Evolutionary conservation across 176 grass and related monocot species (phyloP).

Genomic region (Areca catechu): DNA sequence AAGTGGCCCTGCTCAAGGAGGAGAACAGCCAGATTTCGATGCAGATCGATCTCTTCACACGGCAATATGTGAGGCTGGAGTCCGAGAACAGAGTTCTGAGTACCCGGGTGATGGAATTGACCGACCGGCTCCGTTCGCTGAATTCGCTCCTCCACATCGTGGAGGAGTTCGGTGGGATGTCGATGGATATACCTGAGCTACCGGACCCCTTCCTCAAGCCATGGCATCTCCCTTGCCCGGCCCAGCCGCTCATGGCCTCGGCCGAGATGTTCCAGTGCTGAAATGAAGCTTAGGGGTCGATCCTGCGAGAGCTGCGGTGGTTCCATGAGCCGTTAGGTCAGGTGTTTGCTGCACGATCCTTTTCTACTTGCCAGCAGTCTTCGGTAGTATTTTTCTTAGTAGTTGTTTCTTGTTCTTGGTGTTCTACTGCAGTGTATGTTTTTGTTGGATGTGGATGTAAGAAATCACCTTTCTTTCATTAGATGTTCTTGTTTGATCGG

Average conservation of each 20-base stretch:
- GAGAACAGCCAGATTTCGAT: conserved; percentile 46
- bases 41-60: conserved; percentile 34
- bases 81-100: conserved; percentile 61
- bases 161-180: conserved; percentile 68
- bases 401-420: too few relatives aligned
- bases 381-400: too few relatives aligned
- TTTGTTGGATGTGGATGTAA: too few relatives aligned
- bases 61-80: conserved; percentile 37
- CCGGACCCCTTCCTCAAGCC: conserved; percentile 54
- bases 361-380: too few relatives aligned
- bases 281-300: conserved; percentile 6
- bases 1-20: conserved; percentile 51
- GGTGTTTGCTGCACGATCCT: too few relatives aligned
- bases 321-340: too few relatives aligned
- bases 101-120: conserved; percentile 43
- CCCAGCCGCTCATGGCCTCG: conserved; percentile 42
- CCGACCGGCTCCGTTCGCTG: conserved; percentile 57
- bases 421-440: too few relatives aligned
- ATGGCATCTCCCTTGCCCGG: conserved; percentile 53
- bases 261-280: conserved; percentile 54
- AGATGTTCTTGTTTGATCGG: too few relatives aligned
- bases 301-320: too few relatives aligned
- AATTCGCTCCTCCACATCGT: conserved; percentile 62
- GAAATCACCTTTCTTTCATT: too few relatives aligned
- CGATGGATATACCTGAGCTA: conserved; percentile 75